Conservation (phyloP, 2,329 filamentous ascomycete species). For the Tolypocladium album region DNA sequence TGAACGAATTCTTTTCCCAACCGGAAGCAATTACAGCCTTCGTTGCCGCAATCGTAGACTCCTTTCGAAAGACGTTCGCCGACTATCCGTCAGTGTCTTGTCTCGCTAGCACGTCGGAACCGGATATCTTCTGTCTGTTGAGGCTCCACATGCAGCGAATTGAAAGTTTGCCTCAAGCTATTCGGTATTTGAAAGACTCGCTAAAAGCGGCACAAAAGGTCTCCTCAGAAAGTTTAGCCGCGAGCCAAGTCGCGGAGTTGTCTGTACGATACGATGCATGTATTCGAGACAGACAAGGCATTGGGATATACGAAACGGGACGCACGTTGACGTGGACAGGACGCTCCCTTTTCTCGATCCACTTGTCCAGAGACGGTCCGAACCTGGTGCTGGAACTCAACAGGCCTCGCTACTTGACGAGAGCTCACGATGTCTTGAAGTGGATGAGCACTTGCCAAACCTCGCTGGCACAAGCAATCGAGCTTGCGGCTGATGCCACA, state of each 20-base stretch:
- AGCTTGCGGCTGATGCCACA: not conserved
- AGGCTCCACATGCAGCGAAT: not conserved
- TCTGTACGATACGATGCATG: not conserved
- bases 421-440: not conserved
- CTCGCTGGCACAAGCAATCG: not conserved
- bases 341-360: not conserved
- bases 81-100: not conserved
- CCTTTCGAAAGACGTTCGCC: not conserved
- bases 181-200: not conserved
- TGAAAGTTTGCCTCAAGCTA: not conserved
- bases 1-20: not conserved
- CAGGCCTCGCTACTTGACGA: not conserved
- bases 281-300: not conserved
- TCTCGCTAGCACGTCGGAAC: not conserved
- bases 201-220: not conserved
- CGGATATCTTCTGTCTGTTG: not conserved
- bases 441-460: not conserved
- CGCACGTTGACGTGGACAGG: not conserved
- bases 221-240: not conserved
- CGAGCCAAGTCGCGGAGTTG: not conserved
- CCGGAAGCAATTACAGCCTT: not conserved
- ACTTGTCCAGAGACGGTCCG: not conserved
- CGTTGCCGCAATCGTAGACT: not conserved
- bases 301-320: not conserved
- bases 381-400: not conserved